These are phyloP conservation scores for Linum usitatissimum DNA, from an alignment of 345 rosid species.

Conservation along the genomic window DNA sequence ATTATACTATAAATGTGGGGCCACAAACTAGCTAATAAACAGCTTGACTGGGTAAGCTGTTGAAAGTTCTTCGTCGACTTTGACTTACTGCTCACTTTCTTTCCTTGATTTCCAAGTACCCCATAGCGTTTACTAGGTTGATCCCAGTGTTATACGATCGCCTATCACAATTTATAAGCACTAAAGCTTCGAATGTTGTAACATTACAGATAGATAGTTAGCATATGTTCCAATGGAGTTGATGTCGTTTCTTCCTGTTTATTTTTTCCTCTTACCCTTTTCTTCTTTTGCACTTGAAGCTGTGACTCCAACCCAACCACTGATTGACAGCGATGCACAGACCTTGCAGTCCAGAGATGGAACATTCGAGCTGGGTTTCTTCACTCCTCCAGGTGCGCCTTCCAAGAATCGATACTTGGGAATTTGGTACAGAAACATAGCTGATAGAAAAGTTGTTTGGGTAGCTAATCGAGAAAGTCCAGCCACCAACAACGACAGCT, in stretches of 20 bases:
- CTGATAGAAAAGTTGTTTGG: background rate
- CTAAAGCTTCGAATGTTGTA: too few relatives aligned
- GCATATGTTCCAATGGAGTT: too few relatives aligned
- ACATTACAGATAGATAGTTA: too few relatives aligned
- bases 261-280: background rate
- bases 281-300: background rate
- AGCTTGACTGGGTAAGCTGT: too few relatives aligned
- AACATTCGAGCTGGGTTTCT: constrained; percentile 4
- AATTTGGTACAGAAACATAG: background rate
- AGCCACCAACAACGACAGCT: background rate
- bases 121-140: too few relatives aligned
- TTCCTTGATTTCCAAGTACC: too few relatives aligned
- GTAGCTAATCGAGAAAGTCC: background rate
- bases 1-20: too few relatives aligned
- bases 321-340: background rate
- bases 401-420: constrained; percentile 5
- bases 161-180: too few relatives aligned
- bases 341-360: background rate
- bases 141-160: too few relatives aligned
- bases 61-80: too few relatives aligned
- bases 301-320: background rate
- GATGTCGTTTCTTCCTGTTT: background rate
- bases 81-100: too few relatives aligned
- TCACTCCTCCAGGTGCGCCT: background rate
- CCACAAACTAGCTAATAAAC: too few relatives aligned